Base-by-base conservation (phyloP, 768 basidiomycete genomes). In the Mycena belliarum region DNA sequence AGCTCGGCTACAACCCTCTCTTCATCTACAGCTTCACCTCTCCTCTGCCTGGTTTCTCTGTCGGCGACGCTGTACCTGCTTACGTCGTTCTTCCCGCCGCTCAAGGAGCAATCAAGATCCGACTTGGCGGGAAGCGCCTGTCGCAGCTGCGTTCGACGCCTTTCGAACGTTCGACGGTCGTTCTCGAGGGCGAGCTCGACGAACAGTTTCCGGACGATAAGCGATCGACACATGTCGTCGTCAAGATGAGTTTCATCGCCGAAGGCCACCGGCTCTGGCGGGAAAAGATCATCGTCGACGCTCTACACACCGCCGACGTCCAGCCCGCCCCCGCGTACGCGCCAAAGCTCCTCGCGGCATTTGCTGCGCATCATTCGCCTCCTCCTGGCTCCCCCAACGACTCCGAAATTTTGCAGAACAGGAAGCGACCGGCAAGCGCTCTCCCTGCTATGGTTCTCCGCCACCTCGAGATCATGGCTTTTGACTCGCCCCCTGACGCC, bases 1-100 rank as follows among this genome's bases (percentile, higher is more conserved):
- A 55, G 37, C 49, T 60, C 15, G 59, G 59, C 26, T 60, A 49
- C 52, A 60, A 55, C 32, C 59, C 52, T 29, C 59, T 60, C 47
- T 60, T 60, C 33, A 45, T 20, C 20, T 55, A 60, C 49, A 60
- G 47, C 26, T 46, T 54, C 41, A 26, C 52, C 49, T 46, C 48
- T 38, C 59, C 53, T 38, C 47, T 28, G 43, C 26, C 42, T 18
- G 21, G 41, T 33, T 55, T 55, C 53, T 51, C 42, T 20, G 28
- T 47, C 37, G 53, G 53, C 48, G 59, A 60, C 43, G 49, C 33
- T 18, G 48, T 55, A 50, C 59, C 59, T 15, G 41, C 43, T 41
- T 35, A 7, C 38, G 26, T 51, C 43, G 26, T 32, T 60, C 53
- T 60, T 49, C 58, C 52, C 29, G 59, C 26, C 18, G 7, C n/a